These are phyloP conservation scores for Rhytidiadelphus loreus DNA, from an alignment of 225 moss, liverwort and hornwort species.

Conservation along the genomic window DNA sequence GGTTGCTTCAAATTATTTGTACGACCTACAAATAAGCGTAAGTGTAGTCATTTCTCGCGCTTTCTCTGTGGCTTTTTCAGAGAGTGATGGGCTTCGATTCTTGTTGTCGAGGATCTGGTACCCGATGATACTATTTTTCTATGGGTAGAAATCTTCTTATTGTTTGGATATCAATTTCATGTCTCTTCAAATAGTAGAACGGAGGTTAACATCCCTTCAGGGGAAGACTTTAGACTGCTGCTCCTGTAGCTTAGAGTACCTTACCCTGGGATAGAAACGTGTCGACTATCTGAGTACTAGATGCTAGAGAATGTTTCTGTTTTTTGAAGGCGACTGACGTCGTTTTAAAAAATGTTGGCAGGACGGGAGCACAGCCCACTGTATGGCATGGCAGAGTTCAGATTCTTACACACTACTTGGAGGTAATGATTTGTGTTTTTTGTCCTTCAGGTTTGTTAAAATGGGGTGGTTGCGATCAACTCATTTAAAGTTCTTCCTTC, in stretches of 20 bases:
- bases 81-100: background rate
- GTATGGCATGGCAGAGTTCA: background rate
- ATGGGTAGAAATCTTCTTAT: background rate
- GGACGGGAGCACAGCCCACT: background rate
- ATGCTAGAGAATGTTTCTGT: background rate
- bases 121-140: background rate
- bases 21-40: background rate
- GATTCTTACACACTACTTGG: conserved; percentile 10
- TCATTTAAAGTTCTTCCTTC: background rate
- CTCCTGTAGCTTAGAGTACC: background rate
- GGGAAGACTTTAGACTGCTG: background rate
- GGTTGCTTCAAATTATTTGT: background rate
- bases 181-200: background rate
- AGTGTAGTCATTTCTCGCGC: background rate
- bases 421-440: background rate
- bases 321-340: background rate
- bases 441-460: background rate
- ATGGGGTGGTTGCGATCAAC: background rate
- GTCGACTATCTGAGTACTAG: background rate
- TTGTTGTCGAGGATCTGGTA: background rate
- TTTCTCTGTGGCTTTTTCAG: background rate
- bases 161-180: background rate
- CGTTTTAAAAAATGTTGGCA: background rate
- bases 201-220: background rate
- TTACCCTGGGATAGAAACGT: background rate